These are phyloP conservation scores for Dactylonectria estremocensis DNA, from an alignment of 2,329 filamentous ascomycete genomes.

Conservation along the genomic window DNA sequence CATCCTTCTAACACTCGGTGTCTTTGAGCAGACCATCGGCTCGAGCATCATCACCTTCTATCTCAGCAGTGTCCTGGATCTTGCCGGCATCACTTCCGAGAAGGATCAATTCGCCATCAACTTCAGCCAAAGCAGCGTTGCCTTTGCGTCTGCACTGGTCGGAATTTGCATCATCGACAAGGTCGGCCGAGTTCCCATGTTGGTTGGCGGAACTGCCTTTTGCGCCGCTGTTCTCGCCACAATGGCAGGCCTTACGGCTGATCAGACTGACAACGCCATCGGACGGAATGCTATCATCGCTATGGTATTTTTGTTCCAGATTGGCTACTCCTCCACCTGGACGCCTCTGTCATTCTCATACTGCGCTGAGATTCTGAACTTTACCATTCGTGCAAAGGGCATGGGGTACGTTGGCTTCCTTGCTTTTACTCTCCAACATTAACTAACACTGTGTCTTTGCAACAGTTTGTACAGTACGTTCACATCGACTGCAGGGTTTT, in stretches of 20 bases:
- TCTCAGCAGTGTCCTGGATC: constrained; percentile 30
- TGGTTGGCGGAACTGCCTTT: constrained; percentile 23
- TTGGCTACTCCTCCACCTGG: constrained; percentile 34
- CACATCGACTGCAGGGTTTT: constrained; percentile 26
- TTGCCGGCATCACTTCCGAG: constrained; percentile 31
- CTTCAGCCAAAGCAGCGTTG: constrained; percentile 28
- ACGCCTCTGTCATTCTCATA: constrained; percentile 31
- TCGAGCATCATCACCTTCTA: constrained; percentile 36
- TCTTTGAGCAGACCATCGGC: constrained; percentile 34
- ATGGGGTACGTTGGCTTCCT: constrained; percentile 19
- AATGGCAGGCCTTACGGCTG: constrained; percentile 28
- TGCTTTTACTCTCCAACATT: not conserved
- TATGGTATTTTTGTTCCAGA: constrained; percentile 33
- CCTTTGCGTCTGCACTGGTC: constrained; percentile 21
- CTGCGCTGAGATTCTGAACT: constrained; percentile 31
- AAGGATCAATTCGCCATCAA: constrained; percentile 36
- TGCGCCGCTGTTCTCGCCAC: constrained; percentile 31
- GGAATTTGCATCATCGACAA: constrained; percentile 28
- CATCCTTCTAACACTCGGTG: constrained; percentile 30
- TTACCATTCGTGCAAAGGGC: constrained; percentile 30
- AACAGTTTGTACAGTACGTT: constrained; percentile 27
- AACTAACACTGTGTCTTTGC: not conserved
- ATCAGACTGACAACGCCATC: constrained; percentile 17
- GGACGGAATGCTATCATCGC: constrained; percentile 31
- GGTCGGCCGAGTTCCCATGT: constrained; percentile 28